Conservation (phyloP, 176 grass and related monocot species). For the Themeda triandra region DNA sequence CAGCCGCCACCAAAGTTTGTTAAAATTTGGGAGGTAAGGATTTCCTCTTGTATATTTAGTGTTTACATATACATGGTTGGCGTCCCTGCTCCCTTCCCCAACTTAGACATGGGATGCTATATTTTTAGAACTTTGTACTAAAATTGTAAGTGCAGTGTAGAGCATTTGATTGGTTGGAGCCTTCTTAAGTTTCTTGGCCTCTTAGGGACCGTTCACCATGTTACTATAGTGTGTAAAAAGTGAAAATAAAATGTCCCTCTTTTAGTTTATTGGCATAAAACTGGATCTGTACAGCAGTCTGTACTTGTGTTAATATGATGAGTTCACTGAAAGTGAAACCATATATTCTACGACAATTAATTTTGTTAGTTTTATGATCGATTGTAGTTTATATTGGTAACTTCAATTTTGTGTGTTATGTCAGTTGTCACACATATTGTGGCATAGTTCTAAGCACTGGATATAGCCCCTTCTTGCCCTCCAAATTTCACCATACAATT, state of each 20-base stretch:
- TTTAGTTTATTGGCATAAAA: background rate
- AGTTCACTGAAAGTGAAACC: background rate
- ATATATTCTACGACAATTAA: background rate
- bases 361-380: no score
- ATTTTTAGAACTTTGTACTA: no score
- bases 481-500: background rate
- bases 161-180: background rate
- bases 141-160: no score
- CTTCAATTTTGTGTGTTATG: background rate
- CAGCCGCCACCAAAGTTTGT: constrained; percentile 57
- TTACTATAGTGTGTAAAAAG: background rate
- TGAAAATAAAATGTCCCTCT: background rate
- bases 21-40: constrained; percentile 93
- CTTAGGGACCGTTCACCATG: background rate
- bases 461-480: background rate
- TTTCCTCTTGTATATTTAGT: constrained; percentile 23
- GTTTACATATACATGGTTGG: background rate
- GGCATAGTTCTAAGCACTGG: background rate
- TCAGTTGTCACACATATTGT: background rate
- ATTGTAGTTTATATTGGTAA: no score
- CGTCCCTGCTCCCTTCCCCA: background rate
- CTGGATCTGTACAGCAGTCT: background rate
- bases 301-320: background rate
- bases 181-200: background rate
- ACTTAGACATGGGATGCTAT: background rate